Evolutionary conservation across 2,329 filamentous ascomycete genomes (phyloP).

Genomic region (Didymella glomerata): DNA sequence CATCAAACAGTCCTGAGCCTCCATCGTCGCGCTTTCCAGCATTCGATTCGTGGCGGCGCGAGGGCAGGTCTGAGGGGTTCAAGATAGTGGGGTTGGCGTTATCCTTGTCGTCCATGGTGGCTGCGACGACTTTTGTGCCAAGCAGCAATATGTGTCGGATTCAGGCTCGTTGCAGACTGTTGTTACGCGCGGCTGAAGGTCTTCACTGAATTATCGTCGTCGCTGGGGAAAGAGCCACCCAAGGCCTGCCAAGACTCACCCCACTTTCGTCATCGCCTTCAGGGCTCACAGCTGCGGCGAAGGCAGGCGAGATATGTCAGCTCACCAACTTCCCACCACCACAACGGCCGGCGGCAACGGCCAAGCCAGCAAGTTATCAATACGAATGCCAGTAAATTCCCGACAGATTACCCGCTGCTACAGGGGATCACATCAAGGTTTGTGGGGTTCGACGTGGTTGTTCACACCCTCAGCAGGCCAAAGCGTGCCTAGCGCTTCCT

Average conservation of each 20-base stretch:
- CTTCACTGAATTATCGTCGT: no score
- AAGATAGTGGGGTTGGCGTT: conserved; percentile 96
- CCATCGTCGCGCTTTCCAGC: conserved; percentile 56
- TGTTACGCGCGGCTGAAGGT: conserved; percentile 1
- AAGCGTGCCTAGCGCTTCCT: conserved; percentile 25
- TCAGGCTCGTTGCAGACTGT: conserved; percentile 13
- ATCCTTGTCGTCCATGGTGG: conserved; percentile 58
- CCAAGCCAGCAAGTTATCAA: conserved; percentile 25
- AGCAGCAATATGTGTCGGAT: conserved; percentile 6
- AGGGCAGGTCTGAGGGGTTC: conserved; percentile 86
- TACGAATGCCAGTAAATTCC: conserved; percentile 31
- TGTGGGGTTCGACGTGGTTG: conserved; percentile 31
- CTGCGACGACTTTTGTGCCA: conserved; percentile 16
- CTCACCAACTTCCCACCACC: conserved; percentile 6
- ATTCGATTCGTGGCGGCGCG: conserved; percentile 65
- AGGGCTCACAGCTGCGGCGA: conserved; percentile 1
- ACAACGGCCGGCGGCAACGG: conserved; percentile 21
- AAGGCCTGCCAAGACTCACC: conserved; percentile 17
- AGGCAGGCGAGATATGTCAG: conserved; percentile 16
- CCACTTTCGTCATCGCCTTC: conserved; percentile 16
- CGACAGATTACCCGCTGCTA: conserved; percentile 33
- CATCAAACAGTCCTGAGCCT: conserved; percentile 63
- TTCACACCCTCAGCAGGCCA: conserved; percentile 18
- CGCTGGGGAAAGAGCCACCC: conserved; percentile 12
- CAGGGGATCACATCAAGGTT: conserved; percentile 23